Conservation (phyloP, 306 rosid genomes). For the Vicia villosa region DNA sequence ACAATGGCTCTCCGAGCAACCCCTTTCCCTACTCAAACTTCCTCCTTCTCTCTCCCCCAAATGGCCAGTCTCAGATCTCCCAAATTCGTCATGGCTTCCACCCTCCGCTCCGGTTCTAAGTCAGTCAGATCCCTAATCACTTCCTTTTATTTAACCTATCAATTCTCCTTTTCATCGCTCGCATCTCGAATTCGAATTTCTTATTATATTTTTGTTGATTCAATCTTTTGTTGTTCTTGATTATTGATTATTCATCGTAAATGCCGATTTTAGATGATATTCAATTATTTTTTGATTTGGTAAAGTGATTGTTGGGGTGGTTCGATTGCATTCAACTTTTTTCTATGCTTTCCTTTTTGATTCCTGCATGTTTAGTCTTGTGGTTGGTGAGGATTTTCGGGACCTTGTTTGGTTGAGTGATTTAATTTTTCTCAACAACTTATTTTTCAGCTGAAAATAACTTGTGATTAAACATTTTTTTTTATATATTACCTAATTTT, state of each 20-base stretch:
- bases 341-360: neutral
- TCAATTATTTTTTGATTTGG: constrained; percentile 26
- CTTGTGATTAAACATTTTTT: neutral
- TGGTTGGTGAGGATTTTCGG: constrained; percentile 38
- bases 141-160: neutral
- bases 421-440: constrained; percentile 6
- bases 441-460: neutral
- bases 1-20: constrained; percentile 65
- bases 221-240: too few relatives aligned
- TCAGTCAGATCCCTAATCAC: constrained; percentile 34
- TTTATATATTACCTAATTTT: neutral
- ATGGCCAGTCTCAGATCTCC: constrained; percentile 82
- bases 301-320: constrained; percentile 37
- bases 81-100: constrained; percentile 79
- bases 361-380: constrained; percentile 23
- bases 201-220: neutral
- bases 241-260: neutral
- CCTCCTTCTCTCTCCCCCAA: constrained; percentile 56
- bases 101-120: constrained; percentile 77
- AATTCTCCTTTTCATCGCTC: neutral
- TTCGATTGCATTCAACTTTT: constrained; percentile 32
- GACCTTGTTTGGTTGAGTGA: constrained; percentile 25
- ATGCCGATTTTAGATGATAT: neutral
- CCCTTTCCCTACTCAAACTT: constrained; percentile 50
- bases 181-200: neutral